Conservation (phyloP, 1,284 basidiomycete species). For the Sporisorium iseilematis-ciliati region DNA sequence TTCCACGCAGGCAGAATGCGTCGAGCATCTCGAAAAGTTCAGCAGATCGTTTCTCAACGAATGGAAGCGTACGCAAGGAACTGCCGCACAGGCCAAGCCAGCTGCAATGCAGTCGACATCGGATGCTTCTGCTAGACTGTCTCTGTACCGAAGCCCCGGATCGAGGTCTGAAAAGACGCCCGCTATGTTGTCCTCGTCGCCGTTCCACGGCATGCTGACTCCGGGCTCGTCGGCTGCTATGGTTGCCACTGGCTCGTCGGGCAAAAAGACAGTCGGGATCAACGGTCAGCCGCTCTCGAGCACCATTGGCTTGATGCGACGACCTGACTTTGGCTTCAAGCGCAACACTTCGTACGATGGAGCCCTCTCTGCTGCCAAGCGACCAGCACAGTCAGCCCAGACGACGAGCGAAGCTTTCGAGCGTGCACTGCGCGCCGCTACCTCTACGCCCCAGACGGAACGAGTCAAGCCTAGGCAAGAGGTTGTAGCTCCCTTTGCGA, state of each 20-base stretch:
- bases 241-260: slow-evolving; percentile 7
- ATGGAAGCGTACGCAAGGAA: slow-evolving; percentile 41
- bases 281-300: slow-evolving; percentile 13
- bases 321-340: slow-evolving; percentile 40
- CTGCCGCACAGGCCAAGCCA: slow-evolving; percentile 12
- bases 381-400: slow-evolving; percentile 17
- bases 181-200: slow-evolving; percentile 14
- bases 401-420: slow-evolving; percentile 48
- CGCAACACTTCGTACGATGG: slow-evolving; percentile 43
- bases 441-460: slow-evolving; percentile 31
- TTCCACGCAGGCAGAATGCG: slow-evolving; percentile 48
- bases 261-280: slow-evolving; percentile 24
- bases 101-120: neutral
- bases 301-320: slow-evolving; percentile 23
- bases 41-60: slow-evolving; percentile 44
- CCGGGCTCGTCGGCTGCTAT: slow-evolving; percentile 6
- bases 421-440: slow-evolving; percentile 38
- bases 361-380: slow-evolving; percentile 14
- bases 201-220: slow-evolving; percentile 25
- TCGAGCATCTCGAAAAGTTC: slow-evolving; percentile 50
- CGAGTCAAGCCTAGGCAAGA: slow-evolving; percentile 37
- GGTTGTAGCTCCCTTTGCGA: slow-evolving; percentile 32
- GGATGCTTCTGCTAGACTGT: slow-evolving; percentile 15
- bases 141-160: slow-evolving; percentile 23
- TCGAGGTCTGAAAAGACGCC: slow-evolving; percentile 28